Evolutionary conservation across 768 basidiomycete species (phyloP).

Genomic region (Gyrodon lividus): DNA sequence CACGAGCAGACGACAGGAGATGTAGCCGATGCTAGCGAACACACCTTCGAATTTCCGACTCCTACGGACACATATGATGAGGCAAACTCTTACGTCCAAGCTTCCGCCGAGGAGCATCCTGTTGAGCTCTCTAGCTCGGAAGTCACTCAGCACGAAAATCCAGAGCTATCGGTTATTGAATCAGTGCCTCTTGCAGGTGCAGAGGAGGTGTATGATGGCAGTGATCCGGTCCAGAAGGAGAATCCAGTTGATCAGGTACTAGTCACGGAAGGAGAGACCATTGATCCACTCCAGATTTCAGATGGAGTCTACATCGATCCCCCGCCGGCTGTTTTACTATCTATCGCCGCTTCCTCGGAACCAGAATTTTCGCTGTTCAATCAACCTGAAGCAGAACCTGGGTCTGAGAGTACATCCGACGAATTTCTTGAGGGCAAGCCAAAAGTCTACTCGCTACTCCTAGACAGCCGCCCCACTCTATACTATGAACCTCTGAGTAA

Average conservation of each 20-base stretch:
- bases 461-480: constrained; percentile 63
- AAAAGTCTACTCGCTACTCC: constrained; percentile 41
- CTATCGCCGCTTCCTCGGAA: constrained; percentile 39
- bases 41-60: constrained; percentile 6
- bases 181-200: constrained; percentile 4
- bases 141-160: constrained; percentile 9
- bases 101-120: constrained; percentile 4
- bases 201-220: constrained; percentile 8
- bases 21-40: neutral
- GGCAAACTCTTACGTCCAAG: constrained; percentile 1
- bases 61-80: constrained; percentile 5
- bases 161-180: constrained; percentile 10
- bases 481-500: constrained; percentile 74
- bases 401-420: constrained; percentile 24
- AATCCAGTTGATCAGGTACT: constrained; percentile 11
- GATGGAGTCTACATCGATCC: constrained; percentile 74
- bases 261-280: constrained; percentile 11
- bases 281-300: constrained; percentile 57
- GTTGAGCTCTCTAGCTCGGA: constrained; percentile 3
- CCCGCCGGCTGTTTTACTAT: constrained; percentile 65
- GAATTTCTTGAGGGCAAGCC: constrained; percentile 16
- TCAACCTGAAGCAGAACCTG: constrained; percentile 36
- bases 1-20: constrained; percentile 13
- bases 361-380: constrained; percentile 56
- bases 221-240: constrained; percentile 7